Base-by-base conservation (phyloP, 495 filamentous ascomycete genomes). In the Penicillium waksmanii region DNA sequence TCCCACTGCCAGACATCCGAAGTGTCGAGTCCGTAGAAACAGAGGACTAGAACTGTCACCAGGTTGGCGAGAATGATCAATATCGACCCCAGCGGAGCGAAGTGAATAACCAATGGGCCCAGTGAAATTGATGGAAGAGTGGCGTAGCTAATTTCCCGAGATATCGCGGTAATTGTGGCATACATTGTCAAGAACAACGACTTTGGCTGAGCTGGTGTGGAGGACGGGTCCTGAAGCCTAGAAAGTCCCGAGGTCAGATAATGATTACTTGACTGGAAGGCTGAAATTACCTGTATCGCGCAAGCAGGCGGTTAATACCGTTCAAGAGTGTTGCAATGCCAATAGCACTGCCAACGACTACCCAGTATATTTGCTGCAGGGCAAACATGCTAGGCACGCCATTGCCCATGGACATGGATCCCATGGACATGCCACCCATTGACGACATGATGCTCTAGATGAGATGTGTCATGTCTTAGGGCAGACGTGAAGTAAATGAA, bases 331-430 rank as follows among this genome's bases (percentile, higher is more conserved):
- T n/a, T n/a, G 36, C 36, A 13, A n/a, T 13, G 3, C 36, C 36
- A 13, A 88, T 79, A 23, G 73, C 72, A 54, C 79, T 75, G 1
- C 84, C 86, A 15, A 84, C 78, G n/a, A 87, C 79, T 6, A 76
- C 79, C 85, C 85, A 88, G 69, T 87, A 88, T 44, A 81, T 75
- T 61, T 81, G 72, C 55, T 81, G 82, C 56, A 87, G 64, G 44
- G 76, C 63, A 57, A 76, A 73, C 7, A 79, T 70, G 61, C 71
- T 73, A 18, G 80, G 74, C 13, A 82, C 66, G 21, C 80, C 83
- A 43, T 65, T 58, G 23, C 76, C 79, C 72, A 77, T 82, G 67
- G 72, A 75, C 77, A 78, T 81, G 43, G 65, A 59, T 63, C 65
- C 71, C 75, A 73, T 77, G 56, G 63, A 57, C 72, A 74, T 75